Evolutionary conservation across 2,329 filamentous ascomycete species (phyloP), one percentile per base, ranked within the genome.

Genomic region (Atkinsonella hypoxylon): DNA sequence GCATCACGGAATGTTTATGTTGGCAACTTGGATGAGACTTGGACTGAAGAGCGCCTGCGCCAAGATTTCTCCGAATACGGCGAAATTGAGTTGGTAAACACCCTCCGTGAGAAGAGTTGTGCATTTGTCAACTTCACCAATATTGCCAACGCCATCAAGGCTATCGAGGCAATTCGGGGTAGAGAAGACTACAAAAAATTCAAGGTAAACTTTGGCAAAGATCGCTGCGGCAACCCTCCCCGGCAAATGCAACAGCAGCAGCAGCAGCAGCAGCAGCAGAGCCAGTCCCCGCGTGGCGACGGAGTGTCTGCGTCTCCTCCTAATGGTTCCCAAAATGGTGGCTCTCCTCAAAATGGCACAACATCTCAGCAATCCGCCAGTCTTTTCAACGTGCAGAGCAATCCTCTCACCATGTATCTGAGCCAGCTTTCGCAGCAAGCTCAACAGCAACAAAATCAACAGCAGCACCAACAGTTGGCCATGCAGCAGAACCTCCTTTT

Each of bases 81-180:
- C 57, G 93, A 98, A 70, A 97, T 98, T 62, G 93, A 98, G 71
- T 75, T 98, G 56, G 89, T 98, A 56, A 98, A 98, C 70, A 87
- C 93, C 15, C 75, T 98, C 53, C 85, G 93, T 49, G 93, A 98
- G 76, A 98, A 98, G 82, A 96, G 90, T 73, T 98, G 93, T 67
- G 93, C 93, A 0, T 98, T 98, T 66, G 93, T 98, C 67, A 98
- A 98, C 73, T 98, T 98, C 68, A 98, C 93, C 64, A 98, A 98
- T 72, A 98, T 98, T 65, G 93, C 93, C 64, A 98, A 98, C 61
- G 93, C 93, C 47, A 98, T 98, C 76, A 98, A 98, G 75, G 93
- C 93, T 1, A 98, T 98, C 57, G 93, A 98, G 70, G 93, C 90
- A 20, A 83, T 98, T 57, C 83, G 93, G 52, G 87, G 89, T 63